A percentile compares a stretch with the other conserved stretches of the same genome.
These are phyloP conservation scores for Fusarium nisikadoi DNA, from an alignment of 2,329 filamentous ascomycete species.

Conservation along the genomic window DNA sequence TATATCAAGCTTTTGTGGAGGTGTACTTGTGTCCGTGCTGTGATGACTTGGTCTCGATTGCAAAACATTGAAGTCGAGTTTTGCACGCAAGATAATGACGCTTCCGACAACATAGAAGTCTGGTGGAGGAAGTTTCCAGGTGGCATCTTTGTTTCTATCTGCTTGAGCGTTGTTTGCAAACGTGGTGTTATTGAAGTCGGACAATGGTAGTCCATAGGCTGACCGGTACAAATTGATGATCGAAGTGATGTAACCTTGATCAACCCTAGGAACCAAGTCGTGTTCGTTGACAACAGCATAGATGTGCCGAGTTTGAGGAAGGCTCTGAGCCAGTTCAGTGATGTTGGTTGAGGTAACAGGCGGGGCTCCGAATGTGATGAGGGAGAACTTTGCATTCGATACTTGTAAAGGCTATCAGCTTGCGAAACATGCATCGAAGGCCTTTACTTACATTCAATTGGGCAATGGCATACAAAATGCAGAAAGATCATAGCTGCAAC, in stretches of 20 bases:
- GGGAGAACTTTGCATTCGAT: conserved; percentile 9
- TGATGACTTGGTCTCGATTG: not conserved
- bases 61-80: not conserved
- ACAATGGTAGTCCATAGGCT: conserved; percentile 3
- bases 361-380: conserved; percentile 37
- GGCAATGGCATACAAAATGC: conserved; percentile 8
- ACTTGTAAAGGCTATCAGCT: not conserved
- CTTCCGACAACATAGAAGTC: conserved; percentile 3
- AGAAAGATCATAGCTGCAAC: conserved; percentile 37
- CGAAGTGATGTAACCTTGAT: conserved; percentile 31
- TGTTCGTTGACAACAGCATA: conserved; percentile 38
- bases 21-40: not conserved
- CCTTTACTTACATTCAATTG: not conserved
- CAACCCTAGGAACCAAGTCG: conserved; percentile 37
- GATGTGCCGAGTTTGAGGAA: conserved; percentile 6
- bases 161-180: not conserved
- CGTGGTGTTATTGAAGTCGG: fast-evolving
- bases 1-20: not conserved
- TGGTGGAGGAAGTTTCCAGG: not conserved
- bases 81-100: not conserved
- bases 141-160: fast-evolving
- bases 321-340: not conserved
- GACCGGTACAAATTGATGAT: conserved; percentile 36
- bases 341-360: conserved; percentile 28
- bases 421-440: fast-evolving